Evolutionary conservation across 257 asterid genomes (phyloP).

Genomic region (Prunella vulgaris): DNA sequence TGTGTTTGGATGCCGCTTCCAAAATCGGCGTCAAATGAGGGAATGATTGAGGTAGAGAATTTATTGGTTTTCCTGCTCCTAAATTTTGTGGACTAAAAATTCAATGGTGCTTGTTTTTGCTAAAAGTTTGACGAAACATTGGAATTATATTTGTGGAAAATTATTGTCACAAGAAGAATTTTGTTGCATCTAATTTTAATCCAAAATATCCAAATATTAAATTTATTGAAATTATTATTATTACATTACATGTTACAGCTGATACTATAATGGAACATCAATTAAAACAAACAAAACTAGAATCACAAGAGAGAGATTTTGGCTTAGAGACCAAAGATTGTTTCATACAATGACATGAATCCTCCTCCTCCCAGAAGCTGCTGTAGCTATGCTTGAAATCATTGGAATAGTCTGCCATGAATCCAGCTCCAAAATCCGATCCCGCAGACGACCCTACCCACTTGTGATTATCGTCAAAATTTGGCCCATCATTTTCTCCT

Average conservation of each 20-base stretch:
- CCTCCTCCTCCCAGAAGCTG: not conserved
- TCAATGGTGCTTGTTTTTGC: not conserved
- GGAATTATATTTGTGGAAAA: not conserved
- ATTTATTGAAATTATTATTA: no score
- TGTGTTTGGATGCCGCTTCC: not conserved
- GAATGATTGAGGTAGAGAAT: not conserved
- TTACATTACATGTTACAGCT: not conserved
- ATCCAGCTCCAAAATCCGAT: not conserved
- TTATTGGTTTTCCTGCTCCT: not conserved
- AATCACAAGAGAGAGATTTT: not conserved
- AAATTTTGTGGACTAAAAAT: not conserved
- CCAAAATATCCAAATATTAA: not conserved
- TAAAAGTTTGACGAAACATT: not conserved
- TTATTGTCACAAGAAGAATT: no score
- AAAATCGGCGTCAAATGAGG: conserved; percentile 16
- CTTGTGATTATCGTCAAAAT: not conserved
- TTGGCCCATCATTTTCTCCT: not conserved
- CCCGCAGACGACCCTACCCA: not conserved
- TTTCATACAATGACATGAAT: not conserved
- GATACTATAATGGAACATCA: not conserved
- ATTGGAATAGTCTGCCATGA: not conserved
- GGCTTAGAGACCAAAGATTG: not conserved
- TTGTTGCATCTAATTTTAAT: no score
- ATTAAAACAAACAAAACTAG: not conserved
- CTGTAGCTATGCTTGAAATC: not conserved